These are phyloP conservation scores for Magnolia officinalis DNA, from an alignment of 164 flowering plant species.

Conservation along the genomic window DNA sequence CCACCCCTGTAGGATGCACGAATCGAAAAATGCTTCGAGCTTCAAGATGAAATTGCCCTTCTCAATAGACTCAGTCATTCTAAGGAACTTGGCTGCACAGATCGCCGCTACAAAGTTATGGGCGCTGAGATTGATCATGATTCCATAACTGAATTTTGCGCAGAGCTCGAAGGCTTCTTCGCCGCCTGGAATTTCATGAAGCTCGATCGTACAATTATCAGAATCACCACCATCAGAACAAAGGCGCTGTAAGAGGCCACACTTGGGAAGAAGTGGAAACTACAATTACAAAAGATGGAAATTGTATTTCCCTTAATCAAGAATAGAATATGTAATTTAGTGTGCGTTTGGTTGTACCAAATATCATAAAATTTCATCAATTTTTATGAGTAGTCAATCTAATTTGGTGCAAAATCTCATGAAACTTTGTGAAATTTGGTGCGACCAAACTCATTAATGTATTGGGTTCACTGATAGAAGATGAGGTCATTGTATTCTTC, in stretches of 20 bases:
- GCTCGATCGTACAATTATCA: conserved; percentile 30
- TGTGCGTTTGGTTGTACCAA: no score
- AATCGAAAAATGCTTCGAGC: conserved; percentile 69
- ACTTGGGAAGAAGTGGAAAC: conserved; percentile 71
- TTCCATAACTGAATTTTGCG: conserved; percentile 88
- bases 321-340: no score
- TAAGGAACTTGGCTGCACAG: conserved; percentile 81
- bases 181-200: conserved; percentile 84
- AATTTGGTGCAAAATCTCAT: no score
- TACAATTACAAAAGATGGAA: conserved; percentile 27
- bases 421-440: no score
- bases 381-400: no score
- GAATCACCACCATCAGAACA: conserved; percentile 41
- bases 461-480: no score
- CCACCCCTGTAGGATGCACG: conserved; percentile 91
- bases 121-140: conserved; percentile 66
- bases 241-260: conserved; percentile 66
- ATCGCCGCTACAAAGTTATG: conserved; percentile 63
- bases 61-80: conserved; percentile 71
- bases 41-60: conserved; percentile 63
- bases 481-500: no score
- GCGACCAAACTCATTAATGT: no score
- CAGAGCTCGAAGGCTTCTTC: conserved; percentile 89
- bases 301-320: no score
- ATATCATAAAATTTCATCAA: no score